Conservation (phyloP, 139 green algal species). For the Chlorella sp. region DNA sequence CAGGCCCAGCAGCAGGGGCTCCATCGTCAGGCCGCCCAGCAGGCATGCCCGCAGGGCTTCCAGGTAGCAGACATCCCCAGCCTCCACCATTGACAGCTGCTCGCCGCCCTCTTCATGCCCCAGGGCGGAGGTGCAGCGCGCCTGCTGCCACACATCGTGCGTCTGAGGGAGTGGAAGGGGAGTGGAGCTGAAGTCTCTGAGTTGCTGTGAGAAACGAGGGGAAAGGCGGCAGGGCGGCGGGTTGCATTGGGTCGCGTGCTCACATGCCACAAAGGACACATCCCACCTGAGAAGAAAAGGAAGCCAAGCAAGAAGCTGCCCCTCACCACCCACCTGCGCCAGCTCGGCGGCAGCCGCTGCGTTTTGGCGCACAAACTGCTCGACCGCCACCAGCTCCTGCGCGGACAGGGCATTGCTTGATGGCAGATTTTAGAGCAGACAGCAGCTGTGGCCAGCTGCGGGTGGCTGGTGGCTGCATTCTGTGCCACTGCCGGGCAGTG, state of each 20-base stretch:
- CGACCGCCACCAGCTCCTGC: slow-evolving; percentile 34
- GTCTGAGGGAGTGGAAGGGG: not conserved
- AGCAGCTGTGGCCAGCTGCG: no score
- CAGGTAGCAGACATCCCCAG: slow-evolving; percentile 13
- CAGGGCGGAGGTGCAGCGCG: no score
- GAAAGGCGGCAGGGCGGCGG: no score
- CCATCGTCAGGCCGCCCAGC: slow-evolving; percentile 32
- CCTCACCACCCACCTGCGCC: slow-evolving; percentile 13
- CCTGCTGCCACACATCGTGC: not conserved
- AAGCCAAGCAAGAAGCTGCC: no score
- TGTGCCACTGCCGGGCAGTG: no score
- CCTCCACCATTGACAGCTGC: not conserved
- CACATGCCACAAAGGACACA: no score
- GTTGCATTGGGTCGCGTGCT: no score
- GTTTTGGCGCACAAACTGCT: slow-evolving; percentile 53
- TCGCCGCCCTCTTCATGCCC: not conserved
- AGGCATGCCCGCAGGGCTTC: slow-evolving; percentile 10
- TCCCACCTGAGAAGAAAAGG: no score
- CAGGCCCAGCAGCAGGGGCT: slow-evolving; percentile 50
- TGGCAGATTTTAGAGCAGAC: no score
- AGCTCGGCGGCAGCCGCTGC: slow-evolving; percentile 36
- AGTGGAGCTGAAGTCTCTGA: not conserved
- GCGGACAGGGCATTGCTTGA: no score
- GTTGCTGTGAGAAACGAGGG: no score
- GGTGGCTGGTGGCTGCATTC: no score